Evolutionary conservation across 2,329 filamentous ascomycete genomes (phyloP).

Genomic region (Ploettnerulaceae sp.): DNA sequence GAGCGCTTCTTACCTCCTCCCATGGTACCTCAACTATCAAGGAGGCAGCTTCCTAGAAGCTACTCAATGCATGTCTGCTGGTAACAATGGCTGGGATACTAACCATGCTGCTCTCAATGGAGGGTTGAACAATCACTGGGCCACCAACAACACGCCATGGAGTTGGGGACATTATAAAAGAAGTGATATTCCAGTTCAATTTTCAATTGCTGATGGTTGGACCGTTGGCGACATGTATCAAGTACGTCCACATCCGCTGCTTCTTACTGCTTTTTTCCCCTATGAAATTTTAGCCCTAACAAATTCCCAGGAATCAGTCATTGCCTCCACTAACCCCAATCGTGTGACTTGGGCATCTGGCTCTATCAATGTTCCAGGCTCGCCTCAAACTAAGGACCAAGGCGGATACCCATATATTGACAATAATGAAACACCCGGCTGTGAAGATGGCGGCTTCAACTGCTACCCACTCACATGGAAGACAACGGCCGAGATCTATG

Average conservation of each 20-base stretch:
- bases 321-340: constrained; percentile 42
- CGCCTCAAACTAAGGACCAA: constrained; percentile 37
- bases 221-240: constrained; percentile 54
- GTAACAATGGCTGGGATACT: constrained; percentile 46
- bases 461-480: constrained; percentile 46
- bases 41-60: constrained; percentile 46
- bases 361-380: constrained; percentile 41
- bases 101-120: constrained; percentile 49
- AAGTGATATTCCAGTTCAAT: constrained; percentile 51
- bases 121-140: constrained; percentile 50
- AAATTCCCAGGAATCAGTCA: constrained; percentile 42
- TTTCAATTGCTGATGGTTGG: constrained; percentile 50
- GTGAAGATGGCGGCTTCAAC: constrained; percentile 37
- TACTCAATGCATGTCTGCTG: constrained; percentile 50
- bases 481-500: constrained; percentile 40
- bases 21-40: constrained; percentile 52
- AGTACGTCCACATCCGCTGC: constrained; percentile 21
- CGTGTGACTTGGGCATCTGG: constrained; percentile 43
- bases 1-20: constrained; percentile 42
- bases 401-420: constrained; percentile 40
- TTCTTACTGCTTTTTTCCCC: not conserved
- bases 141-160: constrained; percentile 48
- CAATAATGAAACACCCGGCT: constrained; percentile 45
- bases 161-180: constrained; percentile 48
- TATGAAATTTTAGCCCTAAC: not conserved